Base-by-base conservation (phyloP, 768 basidiomycete genomes). In the Infundibulicybe gibba region DNA sequence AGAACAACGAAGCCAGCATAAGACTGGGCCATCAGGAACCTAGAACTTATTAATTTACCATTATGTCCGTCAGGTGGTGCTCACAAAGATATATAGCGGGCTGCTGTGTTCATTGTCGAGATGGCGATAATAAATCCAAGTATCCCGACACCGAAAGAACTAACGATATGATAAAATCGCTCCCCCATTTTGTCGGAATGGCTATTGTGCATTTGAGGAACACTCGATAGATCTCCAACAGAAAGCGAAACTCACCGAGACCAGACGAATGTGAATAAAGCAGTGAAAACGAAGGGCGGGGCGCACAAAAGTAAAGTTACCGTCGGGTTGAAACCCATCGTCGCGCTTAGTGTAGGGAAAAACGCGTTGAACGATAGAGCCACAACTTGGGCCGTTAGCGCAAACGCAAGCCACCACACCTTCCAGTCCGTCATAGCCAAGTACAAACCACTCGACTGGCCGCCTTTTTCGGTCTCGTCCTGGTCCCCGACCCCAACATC, bases 181-280 rank as follows among this genome's bases (percentile, higher is more conserved):
- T 94, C 90, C 12, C 77, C 79, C 2, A 66, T 72, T 52, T 70
- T 70, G 65, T 97, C 94, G 1, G 93, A 90, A 62, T 89, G 85
- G 53, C 87, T 85, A 39, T 30, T 44, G 44, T 15, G 3, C 37
- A 39, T 38, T 37, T 13, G 0, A 37, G 52, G 3, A 50, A 50
- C 12, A 51, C 33, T 9, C 33, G 32, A 15, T 16, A 34, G 15
- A 30, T 16, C 11, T 37, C 16, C 15, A 20, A 20, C 14, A 8
- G 16, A 31, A 5, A 20, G 46, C 50, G 39, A 35, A 64, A 70
- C 74, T 57, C 41, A 78, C 81, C 64, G 73, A 56, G 65, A 74
- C 51, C 71, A 32, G 13, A 61, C 15, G 61, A 92, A 79, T 0
- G 86, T 77, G 16, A 79, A 68, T 4, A 80, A 47, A 0, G 85